These are phyloP conservation scores for Erodium moschatum DNA, from an alignment of 441 rosid genomes.

Conservation along the genomic window DNA sequence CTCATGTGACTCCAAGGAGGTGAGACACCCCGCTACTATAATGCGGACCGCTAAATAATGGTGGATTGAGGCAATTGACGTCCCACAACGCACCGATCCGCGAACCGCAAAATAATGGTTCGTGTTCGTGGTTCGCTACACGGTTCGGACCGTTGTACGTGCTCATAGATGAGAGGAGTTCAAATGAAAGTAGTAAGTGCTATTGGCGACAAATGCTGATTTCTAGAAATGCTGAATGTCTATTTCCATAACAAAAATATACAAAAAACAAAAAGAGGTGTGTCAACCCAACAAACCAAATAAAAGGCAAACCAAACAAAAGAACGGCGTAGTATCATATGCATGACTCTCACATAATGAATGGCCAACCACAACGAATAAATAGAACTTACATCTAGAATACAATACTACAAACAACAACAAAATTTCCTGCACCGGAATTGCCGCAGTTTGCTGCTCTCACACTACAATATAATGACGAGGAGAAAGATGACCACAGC, in stretches of 20 bases:
- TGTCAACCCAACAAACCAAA: background rate
- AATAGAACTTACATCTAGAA: constrained; percentile 1
- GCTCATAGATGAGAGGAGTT: no score
- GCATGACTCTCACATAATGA: background rate
- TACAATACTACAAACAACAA: background rate
- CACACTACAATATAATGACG: constrained; percentile 37
- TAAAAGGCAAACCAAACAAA: background rate
- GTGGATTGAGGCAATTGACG: no score
- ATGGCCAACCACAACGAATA: background rate
- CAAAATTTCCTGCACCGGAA: background rate
- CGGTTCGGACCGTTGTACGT: no score
- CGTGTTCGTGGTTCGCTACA: no score
- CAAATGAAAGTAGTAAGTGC: no score
- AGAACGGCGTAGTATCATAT: constrained; percentile 16
- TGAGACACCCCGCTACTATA: no score
- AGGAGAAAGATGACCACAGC: constrained; percentile 38
- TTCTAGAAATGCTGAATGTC: background rate
- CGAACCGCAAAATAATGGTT: no score
- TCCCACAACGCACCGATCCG: no score
- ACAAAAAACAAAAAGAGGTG: background rate
- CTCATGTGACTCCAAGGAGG: no score
- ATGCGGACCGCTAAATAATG: no score
- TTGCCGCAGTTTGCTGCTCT: constrained; percentile 2
- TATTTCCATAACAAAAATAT: background rate
- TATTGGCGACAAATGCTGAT: no score